phyloP scores from a whole-genome alignment of 2,329 filamentous ascomycete species.

The Aureobasidium mangrovei region DNA sequence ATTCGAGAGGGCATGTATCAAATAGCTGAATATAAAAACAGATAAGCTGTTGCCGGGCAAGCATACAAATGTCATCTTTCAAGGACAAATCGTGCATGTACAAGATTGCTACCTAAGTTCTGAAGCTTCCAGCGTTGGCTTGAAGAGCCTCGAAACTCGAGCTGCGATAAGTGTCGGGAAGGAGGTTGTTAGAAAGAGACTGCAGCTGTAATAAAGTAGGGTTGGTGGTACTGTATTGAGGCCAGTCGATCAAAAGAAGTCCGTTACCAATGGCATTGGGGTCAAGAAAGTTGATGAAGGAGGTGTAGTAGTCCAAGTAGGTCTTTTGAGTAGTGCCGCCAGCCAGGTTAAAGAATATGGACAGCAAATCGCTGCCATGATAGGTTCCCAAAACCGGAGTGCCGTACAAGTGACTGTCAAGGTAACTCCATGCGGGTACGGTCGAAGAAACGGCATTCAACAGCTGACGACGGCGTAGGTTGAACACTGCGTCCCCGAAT shows the following conservation, averaged over 20 bases:
- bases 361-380: constrained; percentile 60
- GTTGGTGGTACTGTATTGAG: constrained; percentile 43
- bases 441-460: constrained; percentile 40
- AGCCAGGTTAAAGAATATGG: constrained; percentile 57
- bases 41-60: too few relatives aligned
- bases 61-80: too few relatives aligned
- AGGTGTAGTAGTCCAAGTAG: constrained; percentile 62
- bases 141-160: not conserved
- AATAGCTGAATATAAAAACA: too few relatives aligned
- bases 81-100: too few relatives aligned
- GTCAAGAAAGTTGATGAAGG: constrained; percentile 61
- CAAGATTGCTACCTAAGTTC: not conserved
- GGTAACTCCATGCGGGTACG: constrained; percentile 65
- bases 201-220: constrained; percentile 44
- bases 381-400: constrained; percentile 67
- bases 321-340: constrained; percentile 25
- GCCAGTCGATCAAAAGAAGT: constrained; percentile 40
- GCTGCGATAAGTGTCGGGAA: constrained; percentile 32
- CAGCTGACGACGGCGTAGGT: constrained; percentile 58
- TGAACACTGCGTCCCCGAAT: constrained; percentile 68
- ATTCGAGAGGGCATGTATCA: too few relatives aligned
- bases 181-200: constrained; percentile 28
- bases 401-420: constrained; percentile 62
- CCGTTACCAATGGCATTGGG: constrained; percentile 49
- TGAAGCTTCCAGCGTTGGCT: not conserved